A percentile compares a stretch with the other conserved stretches of the same genome.
phyloP scores from a whole-genome alignment of 163 green algal species.

The Scenedesmus sp. region DNA sequence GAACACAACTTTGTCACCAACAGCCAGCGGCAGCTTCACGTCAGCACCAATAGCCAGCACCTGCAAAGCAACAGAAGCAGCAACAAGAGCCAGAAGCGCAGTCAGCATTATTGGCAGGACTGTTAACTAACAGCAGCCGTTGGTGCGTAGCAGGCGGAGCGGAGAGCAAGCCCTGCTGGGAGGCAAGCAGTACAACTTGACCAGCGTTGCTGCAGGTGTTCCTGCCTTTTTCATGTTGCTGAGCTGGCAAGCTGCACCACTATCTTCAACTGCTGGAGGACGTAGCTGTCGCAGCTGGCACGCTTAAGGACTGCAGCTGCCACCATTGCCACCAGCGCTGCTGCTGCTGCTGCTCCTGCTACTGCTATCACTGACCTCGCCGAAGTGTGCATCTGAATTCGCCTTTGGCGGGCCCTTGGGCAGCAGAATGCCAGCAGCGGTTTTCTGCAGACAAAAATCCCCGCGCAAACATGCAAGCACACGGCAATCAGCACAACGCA shows the following conservation, averaged over 20 bases:
- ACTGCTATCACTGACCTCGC: constrained; percentile 60
- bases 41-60: constrained; percentile 67
- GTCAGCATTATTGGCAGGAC: too few relatives aligned
- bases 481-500: neutral
- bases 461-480: neutral
- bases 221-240: neutral
- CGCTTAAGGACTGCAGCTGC: neutral
- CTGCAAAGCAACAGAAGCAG: constrained; percentile 45
- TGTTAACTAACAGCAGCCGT: too few relatives aligned
- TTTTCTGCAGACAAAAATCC: constrained; percentile 55
- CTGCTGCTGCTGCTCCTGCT: neutral
- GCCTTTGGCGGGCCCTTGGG: constrained; percentile 72
- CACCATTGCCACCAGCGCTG: neutral
- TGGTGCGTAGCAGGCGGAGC: too few relatives aligned
- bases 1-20: constrained; percentile 71
- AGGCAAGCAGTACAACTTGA: too few relatives aligned
- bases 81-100: neutral
- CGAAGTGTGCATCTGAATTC: constrained; percentile 74
- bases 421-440: constrained; percentile 71
- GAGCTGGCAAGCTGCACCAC: neutral
- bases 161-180: too few relatives aligned
- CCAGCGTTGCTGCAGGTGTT: too few relatives aligned
- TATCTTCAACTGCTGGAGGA: too few relatives aligned
- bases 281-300: neutral
- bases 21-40: constrained; percentile 60